A percentile compares a stretch with the other conserved stretches of the same genome.
Conservation (phyloP, 176 grass and related monocot genomes). For the Pontederia crassipes region DNA sequence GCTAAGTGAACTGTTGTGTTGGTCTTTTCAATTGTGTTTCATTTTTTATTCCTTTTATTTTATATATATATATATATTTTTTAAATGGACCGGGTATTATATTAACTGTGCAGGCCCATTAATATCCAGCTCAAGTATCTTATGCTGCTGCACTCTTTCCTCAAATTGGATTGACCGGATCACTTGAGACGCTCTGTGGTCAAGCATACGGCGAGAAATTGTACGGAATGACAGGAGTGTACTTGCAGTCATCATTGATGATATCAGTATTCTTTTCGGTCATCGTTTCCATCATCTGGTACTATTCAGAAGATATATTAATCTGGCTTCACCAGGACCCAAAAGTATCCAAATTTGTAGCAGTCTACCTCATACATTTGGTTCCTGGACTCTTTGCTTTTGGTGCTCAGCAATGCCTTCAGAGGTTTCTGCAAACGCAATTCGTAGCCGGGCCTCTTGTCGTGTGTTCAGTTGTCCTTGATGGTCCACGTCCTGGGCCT, state of each 20-base stretch:
- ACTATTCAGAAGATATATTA: constrained; percentile 50
- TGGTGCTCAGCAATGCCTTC: constrained; percentile 48
- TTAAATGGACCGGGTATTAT: no score
- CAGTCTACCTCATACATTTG: constrained; percentile 37
- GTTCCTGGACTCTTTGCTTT: constrained; percentile 61
- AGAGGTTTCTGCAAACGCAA: constrained; percentile 82
- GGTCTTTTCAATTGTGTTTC: no score
- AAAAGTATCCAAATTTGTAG: constrained; percentile 41
- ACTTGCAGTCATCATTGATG: constrained; percentile 67
- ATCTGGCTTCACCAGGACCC: constrained; percentile 52
- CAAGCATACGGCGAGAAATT: constrained; percentile 59
- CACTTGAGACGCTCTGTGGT: constrained; percentile 85
- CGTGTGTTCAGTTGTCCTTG: constrained; percentile 40
- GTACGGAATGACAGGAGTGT: constrained; percentile 61
- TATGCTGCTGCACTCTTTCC: neutral
- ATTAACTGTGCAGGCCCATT: neutral
- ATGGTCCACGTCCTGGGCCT: constrained; percentile 41
- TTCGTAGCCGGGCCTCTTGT: constrained; percentile 51
- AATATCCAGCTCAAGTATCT: neutral
- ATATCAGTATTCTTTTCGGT: constrained; percentile 35
- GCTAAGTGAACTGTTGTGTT: no score
- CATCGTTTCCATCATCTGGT: constrained; percentile 55
- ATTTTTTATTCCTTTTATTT: no score
- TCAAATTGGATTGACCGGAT: constrained; percentile 67
- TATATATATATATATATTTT: no score